Evolutionary conservation across 1,139 yeast genomes (phyloP).

Genomic region (Kluyveromyces sp.): DNA sequence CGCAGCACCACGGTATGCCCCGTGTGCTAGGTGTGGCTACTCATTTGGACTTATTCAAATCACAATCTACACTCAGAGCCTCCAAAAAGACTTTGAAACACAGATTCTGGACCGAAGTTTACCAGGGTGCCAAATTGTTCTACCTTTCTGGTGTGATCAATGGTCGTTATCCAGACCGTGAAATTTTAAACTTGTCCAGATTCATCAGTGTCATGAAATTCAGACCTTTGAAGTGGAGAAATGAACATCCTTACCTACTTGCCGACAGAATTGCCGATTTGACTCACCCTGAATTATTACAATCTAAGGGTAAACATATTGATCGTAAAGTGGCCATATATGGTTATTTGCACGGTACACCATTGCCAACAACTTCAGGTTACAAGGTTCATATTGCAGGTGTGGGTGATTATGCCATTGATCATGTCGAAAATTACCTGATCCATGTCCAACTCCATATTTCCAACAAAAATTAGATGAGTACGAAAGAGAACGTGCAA

Average conservation of each 20-base stretch:
- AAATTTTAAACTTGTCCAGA: conserved; percentile 81
- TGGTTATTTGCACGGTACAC: conserved; percentile 93
- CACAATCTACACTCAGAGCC: conserved; percentile 81
- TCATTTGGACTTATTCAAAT: conserved; percentile 88
- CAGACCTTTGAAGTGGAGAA: conserved; percentile 97
- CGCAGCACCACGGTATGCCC: conserved; percentile 99
- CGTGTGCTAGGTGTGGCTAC: conserved; percentile 93
- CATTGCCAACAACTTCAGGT: conserved; percentile 54
- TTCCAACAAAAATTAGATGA: conserved; percentile 82
- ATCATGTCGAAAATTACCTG: conserved; percentile 82
- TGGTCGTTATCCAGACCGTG: conserved; percentile 97
- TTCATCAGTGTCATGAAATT: conserved; percentile 97
- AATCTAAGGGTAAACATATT: conserved; percentile 61
- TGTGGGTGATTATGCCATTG: conserved; percentile 77
- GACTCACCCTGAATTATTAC: conserved; percentile 82
- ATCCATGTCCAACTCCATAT: conserved; percentile 97
- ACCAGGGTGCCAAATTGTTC: conserved; percentile 94
- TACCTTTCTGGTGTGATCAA: conserved; percentile 92
- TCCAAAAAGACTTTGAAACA: conserved; percentile 88
- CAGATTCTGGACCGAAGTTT: conserved; percentile 98
- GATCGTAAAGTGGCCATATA: conserved; percentile 88
- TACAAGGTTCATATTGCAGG: conserved; percentile 93
- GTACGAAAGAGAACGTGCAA: conserved; percentile 52
- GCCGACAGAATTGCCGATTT: conserved; percentile 93
- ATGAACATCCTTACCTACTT: conserved; percentile 90